Base-by-base conservation (phyloP, 345 rosid genomes). In the Syzygium grande region DNA sequence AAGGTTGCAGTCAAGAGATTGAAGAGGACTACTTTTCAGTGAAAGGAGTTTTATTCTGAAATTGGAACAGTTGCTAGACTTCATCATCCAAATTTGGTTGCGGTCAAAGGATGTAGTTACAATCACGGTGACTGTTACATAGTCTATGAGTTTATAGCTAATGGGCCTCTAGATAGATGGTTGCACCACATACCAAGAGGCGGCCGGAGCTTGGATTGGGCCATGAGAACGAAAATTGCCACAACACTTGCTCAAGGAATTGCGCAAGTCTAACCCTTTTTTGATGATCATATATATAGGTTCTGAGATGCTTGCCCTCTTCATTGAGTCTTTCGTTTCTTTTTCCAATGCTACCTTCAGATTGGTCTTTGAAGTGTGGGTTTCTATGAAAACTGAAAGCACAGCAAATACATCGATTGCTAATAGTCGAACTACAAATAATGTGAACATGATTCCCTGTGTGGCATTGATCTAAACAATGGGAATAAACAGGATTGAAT, bases 221-320 rank as follows among this genome's bases (percentile, higher is more conserved):
- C 91, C 83, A 96, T 94, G 97, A 95, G 99, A 88, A 88, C 96
- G 94, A 96, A 94, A 91, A 96, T 96, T 7, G 98, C 98, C 84
- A 96, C 97, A n/a, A 95, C 97, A 15, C 97, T 98, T 84, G 99
- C 98, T 11, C 99, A 96, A 89, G 99, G 99, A 90, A 98, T 98
- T 55, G 98, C 99, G 98, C 95, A 94, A 86, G 99, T 95, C 22
- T 30, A 84, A 41, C 25, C 43, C 46, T 68, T 68, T 68, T 9
- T 34, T 17, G 79, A 65, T 17, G 46, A 34, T 73, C 80, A 9
- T 38, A 41, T 38, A 41, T 73, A 19, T 25, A 34, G 49, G 46
- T 49, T 38, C 80, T 34, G 23, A 38, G 80, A 73, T 73, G 80
- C 80, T 73, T 73, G 49, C 80, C 46, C 49, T 34, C 80, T 38